A percentile compares a stretch with the other conserved stretches of the same genome.
phyloP scores from a whole-genome alignment of 2,329 filamentous ascomycete genomes.

The Phyllosticta capitalensis region DNA sequence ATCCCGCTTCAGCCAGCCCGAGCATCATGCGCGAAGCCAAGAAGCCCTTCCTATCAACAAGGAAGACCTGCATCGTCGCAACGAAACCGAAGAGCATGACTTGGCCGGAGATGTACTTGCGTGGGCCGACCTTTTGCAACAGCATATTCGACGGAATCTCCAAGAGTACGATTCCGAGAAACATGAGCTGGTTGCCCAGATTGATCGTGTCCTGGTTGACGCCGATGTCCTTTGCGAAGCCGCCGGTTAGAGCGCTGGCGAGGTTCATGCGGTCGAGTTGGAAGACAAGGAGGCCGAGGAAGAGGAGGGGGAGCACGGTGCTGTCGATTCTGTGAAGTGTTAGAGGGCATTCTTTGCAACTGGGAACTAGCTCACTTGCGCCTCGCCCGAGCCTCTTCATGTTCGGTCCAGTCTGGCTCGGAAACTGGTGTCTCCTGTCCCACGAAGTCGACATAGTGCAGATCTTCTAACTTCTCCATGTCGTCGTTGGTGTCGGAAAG shows the following conservation, averaged over 20 bases:
- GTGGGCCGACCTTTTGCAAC: slow-evolving; percentile 26
- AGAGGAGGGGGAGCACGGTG: slow-evolving; percentile 40
- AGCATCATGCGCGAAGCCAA: slow-evolving; percentile 36
- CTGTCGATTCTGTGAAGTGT: slow-evolving; percentile 33
- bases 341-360: too few relatives aligned
- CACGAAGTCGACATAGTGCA: background rate
- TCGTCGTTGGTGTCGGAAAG: background rate
- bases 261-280: slow-evolving; percentile 47
- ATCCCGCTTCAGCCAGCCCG: slow-evolving; percentile 42
- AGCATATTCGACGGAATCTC: slow-evolving; percentile 45
- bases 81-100: slow-evolving; percentile 41
- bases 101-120: slow-evolving; percentile 42
- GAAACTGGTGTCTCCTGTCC: background rate
- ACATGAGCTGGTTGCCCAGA: slow-evolving; percentile 46
- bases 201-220: slow-evolving; percentile 42
- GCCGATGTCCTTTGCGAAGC: slow-evolving; percentile 35
- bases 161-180: slow-evolving; percentile 40
- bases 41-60: slow-evolving; percentile 32
- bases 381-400: background rate
- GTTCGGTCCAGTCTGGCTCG: background rate
- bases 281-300: slow-evolving; percentile 42
- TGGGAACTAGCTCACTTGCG: background rate
- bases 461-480: background rate
- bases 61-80: slow-evolving; percentile 33
- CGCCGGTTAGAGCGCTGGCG: slow-evolving; percentile 41